Evolutionary conservation across 2,329 filamentous ascomycete species (phyloP), one percentile per base, ranked within the genome.

Genomic region (Malbranchea cinnamomea): DNA sequence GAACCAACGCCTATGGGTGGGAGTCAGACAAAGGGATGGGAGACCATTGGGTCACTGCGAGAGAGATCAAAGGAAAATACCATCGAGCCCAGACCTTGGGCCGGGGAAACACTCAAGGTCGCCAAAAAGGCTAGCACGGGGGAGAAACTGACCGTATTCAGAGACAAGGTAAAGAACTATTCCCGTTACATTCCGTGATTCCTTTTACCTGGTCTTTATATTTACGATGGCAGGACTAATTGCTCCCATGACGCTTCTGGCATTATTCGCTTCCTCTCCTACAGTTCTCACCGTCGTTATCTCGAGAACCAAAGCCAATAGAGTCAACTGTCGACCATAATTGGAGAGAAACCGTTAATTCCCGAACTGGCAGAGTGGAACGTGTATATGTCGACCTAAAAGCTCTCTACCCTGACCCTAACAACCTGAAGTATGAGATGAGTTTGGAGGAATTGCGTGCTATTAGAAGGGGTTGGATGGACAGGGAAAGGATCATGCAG

Each of bases 161-260:
- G 81, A 65, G 89, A 98, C 66, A 66, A 79, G 79, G 89, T 98
- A 78, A 77, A 83, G 68, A 52, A 47, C 46, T 38, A 45, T 41
- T 45, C 43, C 51, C 50, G 43, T 40, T 39, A 39, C 42, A 39
- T 23, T 28, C 23, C 19, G 47, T 47, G 38, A 44, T 39, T 44
- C 44, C 50, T 50, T 43, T 41, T 50, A 47, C 53, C 47, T 53
- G 52, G 56, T 44, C 52, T 57, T 63, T 68, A 67, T 54, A 71
- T 89, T 89, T 82, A 89, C 84, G 67, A 74, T 69, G 66, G 71
- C 71, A 94, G 85, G 84, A 93, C 85, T 94, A 93, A 94, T 87
- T 66, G 50, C 53, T 71, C 59, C 49, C 53, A 58, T 59, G 41
- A 50, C 47, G 40, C 46, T 40, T 19, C 10, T 12, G 18, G 13